Evolutionary conservation across 805 yeast genomes (phyloP).

Genomic region (Priceomyces melissophilus): DNA sequence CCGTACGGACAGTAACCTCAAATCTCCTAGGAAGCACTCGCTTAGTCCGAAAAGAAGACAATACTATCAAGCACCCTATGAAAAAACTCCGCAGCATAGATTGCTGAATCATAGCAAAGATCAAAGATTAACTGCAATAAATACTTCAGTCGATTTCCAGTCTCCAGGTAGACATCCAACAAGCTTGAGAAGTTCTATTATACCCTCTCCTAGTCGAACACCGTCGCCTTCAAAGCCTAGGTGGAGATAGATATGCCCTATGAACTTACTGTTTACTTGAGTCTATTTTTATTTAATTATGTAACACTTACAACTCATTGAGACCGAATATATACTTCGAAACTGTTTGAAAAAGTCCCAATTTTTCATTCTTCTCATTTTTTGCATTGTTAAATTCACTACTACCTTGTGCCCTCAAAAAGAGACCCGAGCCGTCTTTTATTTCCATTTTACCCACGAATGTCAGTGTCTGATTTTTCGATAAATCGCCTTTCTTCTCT

Average conservation of each 20-base stretch:
- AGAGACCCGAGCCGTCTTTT: constrained; percentile 38
- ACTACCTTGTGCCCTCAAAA: constrained; percentile 21
- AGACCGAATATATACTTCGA: constrained; percentile 40
- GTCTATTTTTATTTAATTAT: background rate
- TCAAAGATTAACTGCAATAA: too few relatives aligned
- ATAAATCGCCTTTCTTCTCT: constrained; percentile 5
- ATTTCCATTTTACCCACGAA: constrained; percentile 32
- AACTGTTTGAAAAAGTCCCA: constrained; percentile 31
- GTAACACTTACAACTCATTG: constrained; percentile 32
- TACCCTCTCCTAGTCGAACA: constrained; percentile 6
- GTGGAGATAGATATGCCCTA: constrained; percentile 7
- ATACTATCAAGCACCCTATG: too few relatives aligned
- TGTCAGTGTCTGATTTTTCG: constrained; percentile 10
- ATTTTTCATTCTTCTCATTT: constrained; percentile 22
- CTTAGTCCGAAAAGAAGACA: too few relatives aligned
- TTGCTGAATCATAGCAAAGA: too few relatives aligned
- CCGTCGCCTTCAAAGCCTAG: constrained; percentile 8
- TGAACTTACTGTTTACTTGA: background rate
- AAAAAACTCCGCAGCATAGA: too few relatives aligned
- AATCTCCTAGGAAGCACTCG: constrained; percentile 4
- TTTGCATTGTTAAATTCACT: constrained; percentile 17
- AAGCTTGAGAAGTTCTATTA: background rate
- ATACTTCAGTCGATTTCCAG: background rate
- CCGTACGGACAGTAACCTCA: background rate
- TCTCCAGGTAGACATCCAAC: constrained; percentile 1